Conservation (phyloP, 2,329 filamentous ascomycete species). For the Aspergillus caelatus region DNA sequence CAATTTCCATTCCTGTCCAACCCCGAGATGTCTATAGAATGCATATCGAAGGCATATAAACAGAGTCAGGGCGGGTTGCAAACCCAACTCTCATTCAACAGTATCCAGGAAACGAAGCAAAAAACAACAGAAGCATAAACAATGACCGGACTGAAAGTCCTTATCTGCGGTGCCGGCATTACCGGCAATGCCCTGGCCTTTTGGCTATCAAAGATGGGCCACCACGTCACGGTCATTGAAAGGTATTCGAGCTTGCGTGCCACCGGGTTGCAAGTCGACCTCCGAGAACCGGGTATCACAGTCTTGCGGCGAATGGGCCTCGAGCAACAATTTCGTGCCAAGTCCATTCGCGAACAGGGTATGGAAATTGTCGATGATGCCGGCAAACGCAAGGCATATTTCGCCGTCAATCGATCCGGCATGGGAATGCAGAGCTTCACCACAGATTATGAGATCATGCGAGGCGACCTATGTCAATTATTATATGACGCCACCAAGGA, state of each 20-base stretch:
- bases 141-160: constrained; percentile 42
- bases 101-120: not conserved
- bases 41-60: not conserved
- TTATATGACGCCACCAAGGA: constrained; percentile 40
- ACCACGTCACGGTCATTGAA: constrained; percentile 48
- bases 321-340: constrained; percentile 43
- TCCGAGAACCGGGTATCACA: constrained; percentile 56
- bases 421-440: constrained; percentile 44
- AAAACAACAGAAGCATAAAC: not conserved
- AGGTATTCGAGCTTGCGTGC: constrained; percentile 46
- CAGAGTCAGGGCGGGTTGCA: not conserved
- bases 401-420: constrained; percentile 44
- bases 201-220: constrained; percentile 49
- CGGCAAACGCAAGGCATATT: constrained; percentile 44
- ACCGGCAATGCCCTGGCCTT: constrained; percentile 51
- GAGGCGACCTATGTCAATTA: constrained; percentile 53
- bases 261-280: constrained; percentile 57
- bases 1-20: not conserved
- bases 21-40: not conserved
- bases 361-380: constrained; percentile 49
- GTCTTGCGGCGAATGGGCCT: constrained; percentile 59
- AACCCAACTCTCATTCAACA: not conserved
- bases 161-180: constrained; percentile 51
- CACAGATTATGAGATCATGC: constrained; percentile 58
- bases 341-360: constrained; percentile 52